Percentiles rank a stretch among this genome's conserved stretches.
phyloP scores from a whole-genome alignment of 306 rosid genomes.

The Astragalus membranaceus region DNA sequence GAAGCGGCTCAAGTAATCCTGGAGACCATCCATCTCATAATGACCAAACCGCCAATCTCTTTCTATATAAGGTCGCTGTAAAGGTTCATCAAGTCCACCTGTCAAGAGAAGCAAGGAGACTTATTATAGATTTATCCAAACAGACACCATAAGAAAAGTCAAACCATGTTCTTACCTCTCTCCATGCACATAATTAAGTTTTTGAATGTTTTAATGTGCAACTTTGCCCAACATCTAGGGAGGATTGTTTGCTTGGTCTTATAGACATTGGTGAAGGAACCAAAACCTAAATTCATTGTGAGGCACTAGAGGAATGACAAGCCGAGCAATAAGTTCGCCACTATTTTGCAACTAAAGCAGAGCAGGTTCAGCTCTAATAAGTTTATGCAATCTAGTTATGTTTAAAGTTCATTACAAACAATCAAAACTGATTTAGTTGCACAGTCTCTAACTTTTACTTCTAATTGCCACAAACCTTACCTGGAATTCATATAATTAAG shows the following conservation, averaged over 20 bases:
- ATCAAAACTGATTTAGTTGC: background rate
- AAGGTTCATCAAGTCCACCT: slow-evolving; percentile 93
- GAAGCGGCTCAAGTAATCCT: slow-evolving; percentile 69
- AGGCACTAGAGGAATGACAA: background rate
- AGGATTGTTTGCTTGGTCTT: background rate
- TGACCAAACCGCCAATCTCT: slow-evolving; percentile 96
- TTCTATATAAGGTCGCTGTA: slow-evolving; percentile 55
- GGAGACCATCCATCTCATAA: slow-evolving; percentile 91
- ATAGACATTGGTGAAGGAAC: background rate
- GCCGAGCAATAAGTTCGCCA: background rate
- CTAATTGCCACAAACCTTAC: background rate
- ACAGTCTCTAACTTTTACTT: background rate
- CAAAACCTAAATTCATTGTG: background rate
- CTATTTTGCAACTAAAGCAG: background rate
- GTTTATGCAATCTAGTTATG: background rate
- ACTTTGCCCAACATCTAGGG: background rate
- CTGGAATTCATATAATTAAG: background rate
- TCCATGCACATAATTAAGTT: background rate
- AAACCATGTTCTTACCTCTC: background rate
- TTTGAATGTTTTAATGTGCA: background rate
- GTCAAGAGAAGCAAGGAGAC: slow-evolving; percentile 14
- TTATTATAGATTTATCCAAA: background rate
- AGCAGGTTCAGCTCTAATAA: background rate
- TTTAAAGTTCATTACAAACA: background rate
- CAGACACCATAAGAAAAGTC: background rate